phyloP scores from a whole-genome alignment of 768 basidiomycete genomes.

The Boletellus emodensis region DNA sequence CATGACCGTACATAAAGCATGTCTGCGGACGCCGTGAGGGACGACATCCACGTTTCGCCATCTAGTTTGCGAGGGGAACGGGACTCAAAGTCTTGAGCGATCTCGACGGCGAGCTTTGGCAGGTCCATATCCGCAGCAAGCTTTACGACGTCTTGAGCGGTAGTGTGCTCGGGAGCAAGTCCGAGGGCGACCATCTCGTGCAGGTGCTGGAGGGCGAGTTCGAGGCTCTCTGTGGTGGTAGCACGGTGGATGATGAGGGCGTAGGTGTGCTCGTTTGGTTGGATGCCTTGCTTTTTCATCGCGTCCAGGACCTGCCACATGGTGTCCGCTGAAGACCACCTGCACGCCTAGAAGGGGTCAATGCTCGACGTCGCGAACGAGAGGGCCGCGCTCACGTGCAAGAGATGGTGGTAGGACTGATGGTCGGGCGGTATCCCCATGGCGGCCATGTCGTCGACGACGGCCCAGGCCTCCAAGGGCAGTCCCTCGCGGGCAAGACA shows the following conservation, averaged over 20 bases:
- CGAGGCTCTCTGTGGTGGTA: constrained; percentile 48
- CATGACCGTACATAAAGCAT: constrained; percentile 61
- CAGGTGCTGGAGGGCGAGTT: constrained; percentile 60
- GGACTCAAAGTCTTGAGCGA: constrained; percentile 59
- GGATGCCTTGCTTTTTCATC: constrained; percentile 49
- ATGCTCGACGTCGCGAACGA: neutral
- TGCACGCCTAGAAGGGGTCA: constrained; percentile 42
- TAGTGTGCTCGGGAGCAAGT: constrained; percentile 46
- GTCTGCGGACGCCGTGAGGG: constrained; percentile 62
- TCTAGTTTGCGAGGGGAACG: constrained; percentile 51
- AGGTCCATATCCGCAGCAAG: constrained; percentile 51
- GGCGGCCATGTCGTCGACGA: constrained; percentile 64
- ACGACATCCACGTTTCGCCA: constrained; percentile 57
- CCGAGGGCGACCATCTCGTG: constrained; percentile 52
- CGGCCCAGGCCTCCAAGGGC: constrained; percentile 55
- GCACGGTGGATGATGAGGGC: constrained; percentile 49
- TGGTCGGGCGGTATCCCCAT: constrained; percentile 46
- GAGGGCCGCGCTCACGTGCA: constrained; percentile 45
- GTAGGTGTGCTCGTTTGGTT: constrained; percentile 53
- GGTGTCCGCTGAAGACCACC: constrained; percentile 33
- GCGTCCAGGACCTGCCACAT: constrained; percentile 49
- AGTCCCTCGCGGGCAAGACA: constrained; percentile 42
- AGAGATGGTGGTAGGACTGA: constrained; percentile 53
- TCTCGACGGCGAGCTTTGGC: constrained; percentile 67
- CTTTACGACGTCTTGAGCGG: constrained; percentile 49